Conservation (phyloP, 306 rosid genomes). For the Luffa acutangula region DNA sequence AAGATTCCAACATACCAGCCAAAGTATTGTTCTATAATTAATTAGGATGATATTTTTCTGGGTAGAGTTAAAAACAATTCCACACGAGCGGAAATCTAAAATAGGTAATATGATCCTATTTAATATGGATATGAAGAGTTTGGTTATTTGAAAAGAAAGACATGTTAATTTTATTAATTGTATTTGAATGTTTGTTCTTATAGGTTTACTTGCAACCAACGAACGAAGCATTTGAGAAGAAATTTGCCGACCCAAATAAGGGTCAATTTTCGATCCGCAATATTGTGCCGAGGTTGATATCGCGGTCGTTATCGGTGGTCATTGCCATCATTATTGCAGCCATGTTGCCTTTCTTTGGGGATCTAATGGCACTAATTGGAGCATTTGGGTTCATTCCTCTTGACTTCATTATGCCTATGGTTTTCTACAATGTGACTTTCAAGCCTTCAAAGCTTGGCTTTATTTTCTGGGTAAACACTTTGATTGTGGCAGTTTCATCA, state of each 20-base stretch:
- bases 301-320: conserved; percentile 51
- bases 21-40: too few species aligned
- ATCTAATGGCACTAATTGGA: conserved; percentile 66
- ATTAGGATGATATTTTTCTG: too few species aligned
- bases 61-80: too few species aligned
- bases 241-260: conserved; percentile 47
- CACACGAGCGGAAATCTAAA: too few species aligned
- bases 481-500: conserved; percentile 35
- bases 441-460: conserved; percentile 53
- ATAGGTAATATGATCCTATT: too few species aligned
- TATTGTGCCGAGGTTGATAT: conserved; percentile 47
- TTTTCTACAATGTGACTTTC: conserved; percentile 55
- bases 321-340: conserved; percentile 52
- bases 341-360: conserved; percentile 82
- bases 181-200: neutral
- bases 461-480: conserved; percentile 49
- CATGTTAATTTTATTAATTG: neutral
- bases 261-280: conserved; percentile 50
- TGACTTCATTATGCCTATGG: conserved; percentile 75
- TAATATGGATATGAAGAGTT: too few species aligned
- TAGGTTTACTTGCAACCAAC: conserved; percentile 81
- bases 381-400: conserved; percentile 78
- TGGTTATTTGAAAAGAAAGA: too few species aligned
- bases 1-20: too few species aligned
- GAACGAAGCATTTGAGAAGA: conserved; percentile 55